Evolutionary conservation across 2,329 filamentous ascomycete genomes (phyloP).

Genomic region (Bipolaris sorokiniana): DNA sequence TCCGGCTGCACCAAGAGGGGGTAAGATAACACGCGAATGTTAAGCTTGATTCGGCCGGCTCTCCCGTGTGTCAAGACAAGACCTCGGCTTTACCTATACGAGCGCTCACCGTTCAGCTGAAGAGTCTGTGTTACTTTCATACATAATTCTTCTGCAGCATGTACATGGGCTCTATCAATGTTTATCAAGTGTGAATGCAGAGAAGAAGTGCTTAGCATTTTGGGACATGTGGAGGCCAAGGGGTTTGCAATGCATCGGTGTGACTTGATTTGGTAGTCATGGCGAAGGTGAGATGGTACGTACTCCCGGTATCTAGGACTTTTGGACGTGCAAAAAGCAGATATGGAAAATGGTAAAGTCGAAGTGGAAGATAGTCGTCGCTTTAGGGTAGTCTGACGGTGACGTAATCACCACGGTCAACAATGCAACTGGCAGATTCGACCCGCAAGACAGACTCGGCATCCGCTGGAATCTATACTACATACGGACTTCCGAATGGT

Average conservation of each 20-base stretch:
- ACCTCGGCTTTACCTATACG: conserved; percentile 7
- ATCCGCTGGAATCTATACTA: neutral
- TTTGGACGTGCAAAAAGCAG: neutral
- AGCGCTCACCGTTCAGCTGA: neutral
- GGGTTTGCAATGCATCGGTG: no score
- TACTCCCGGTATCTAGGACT: neutral
- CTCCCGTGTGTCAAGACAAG: neutral
- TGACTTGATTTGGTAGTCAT: no score
- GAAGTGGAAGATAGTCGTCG: neutral
- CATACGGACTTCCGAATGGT: no score
- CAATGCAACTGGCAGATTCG: neutral
- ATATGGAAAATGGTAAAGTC: neutral
- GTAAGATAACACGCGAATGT: neutral
- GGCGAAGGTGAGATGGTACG: neutral
- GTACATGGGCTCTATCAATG: no score
- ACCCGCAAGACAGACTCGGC: neutral
- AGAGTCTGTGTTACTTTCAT: neutral
- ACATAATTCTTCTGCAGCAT: no score
- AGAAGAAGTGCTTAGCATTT: no score
- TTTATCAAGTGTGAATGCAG: no score
- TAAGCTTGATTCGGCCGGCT: conserved; percentile 4
- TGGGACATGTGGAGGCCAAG: no score
- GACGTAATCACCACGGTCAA: neutral
- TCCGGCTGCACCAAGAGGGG: conserved; percentile 10
- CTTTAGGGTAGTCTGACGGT: neutral